These are phyloP conservation scores for Bacidia rubella DNA, from an alignment of 495 filamentous ascomycete species.

Conservation along the genomic window DNA sequence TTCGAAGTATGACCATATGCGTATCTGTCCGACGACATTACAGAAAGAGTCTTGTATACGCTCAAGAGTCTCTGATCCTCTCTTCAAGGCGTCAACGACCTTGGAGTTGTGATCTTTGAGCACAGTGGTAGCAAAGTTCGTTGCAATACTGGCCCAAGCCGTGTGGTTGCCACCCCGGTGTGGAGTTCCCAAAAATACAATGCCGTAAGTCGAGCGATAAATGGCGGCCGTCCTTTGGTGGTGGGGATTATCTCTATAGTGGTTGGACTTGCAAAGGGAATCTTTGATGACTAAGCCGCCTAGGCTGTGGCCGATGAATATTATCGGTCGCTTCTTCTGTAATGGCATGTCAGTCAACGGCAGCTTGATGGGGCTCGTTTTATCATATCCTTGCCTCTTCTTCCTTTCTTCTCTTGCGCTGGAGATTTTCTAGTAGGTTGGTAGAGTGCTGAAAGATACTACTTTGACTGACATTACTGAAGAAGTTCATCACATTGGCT, in stretches of 20 bases:
- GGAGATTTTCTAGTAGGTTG: not conserved
- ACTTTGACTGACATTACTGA: not conserved
- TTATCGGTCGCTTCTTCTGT: not conserved
- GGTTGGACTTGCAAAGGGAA: not conserved
- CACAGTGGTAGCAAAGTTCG: not conserved
- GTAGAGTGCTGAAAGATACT: not conserved
- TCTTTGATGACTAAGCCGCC: not conserved
- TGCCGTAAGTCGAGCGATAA: not conserved
- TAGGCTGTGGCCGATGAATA: not conserved
- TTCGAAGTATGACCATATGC: not conserved
- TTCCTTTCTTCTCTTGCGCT: not conserved
- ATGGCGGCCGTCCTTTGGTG: not conserved
- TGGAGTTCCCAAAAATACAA: not conserved
- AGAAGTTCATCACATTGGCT: not conserved
- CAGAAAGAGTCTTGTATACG: not conserved
- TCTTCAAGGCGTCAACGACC: not conserved
- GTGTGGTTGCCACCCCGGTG: not conserved
- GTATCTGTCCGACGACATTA: not conserved
- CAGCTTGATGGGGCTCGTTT: too few relatives aligned
- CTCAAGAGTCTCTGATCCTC: not conserved
- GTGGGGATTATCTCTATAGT: not conserved
- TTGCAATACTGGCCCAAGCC: not conserved
- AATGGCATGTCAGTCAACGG: not conserved
- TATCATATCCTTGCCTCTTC: not conserved
- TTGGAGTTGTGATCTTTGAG: not conserved